A percentile compares a stretch with the other conserved stretches of the same genome.
These are phyloP conservation scores for Echria macrotheca DNA, from an alignment of 495 filamentous ascomycete species.

Conservation along the genomic window DNA sequence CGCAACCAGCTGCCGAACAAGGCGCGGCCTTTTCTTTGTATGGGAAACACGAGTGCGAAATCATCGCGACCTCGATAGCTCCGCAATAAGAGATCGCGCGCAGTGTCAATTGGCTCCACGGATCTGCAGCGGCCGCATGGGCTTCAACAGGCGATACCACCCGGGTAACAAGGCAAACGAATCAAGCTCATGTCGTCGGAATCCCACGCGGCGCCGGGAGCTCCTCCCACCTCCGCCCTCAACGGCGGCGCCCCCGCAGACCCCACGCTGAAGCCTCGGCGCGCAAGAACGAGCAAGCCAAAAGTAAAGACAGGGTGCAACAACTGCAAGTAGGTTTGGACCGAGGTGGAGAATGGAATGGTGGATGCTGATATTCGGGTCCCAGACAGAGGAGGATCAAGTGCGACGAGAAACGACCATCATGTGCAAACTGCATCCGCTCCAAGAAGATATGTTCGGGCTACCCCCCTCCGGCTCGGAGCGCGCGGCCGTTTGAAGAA, in stretches of 20 bases:
- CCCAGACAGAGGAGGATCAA: constrained; percentile 57
- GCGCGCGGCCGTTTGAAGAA: constrained; percentile 35
- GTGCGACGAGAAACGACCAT: constrained; percentile 59
- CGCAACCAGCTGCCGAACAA: constrained; percentile 4
- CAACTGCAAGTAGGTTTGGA: constrained; percentile 47
- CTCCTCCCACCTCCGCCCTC: constrained; percentile 3
- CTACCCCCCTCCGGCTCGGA: constrained; percentile 46
- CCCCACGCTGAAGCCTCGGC: constrained; percentile 24
- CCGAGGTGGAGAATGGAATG: constrained; percentile 7
- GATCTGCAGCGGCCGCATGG: too few relatives aligned
- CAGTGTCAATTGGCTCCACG: constrained; percentile 7
- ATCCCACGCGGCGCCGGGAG: not conserved
- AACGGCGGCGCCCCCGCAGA: constrained; percentile 10
- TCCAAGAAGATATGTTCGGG: constrained; percentile 45
- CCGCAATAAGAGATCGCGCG: not conserved
- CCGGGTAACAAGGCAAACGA: not conserved
- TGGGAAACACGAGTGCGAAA: too few relatives aligned
- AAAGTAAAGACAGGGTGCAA: constrained; percentile 52
- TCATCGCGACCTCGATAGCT: not conserved
- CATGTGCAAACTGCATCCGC: constrained; percentile 51
- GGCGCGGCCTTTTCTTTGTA: too few relatives aligned
- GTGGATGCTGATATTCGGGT: not conserved
- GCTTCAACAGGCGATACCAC: too few relatives aligned
- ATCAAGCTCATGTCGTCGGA: constrained; percentile 11
- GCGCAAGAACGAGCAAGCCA: constrained; percentile 40